phyloP scores from a whole-genome alignment of 345 rosid genomes.

The Syzygium jambos region DNA sequence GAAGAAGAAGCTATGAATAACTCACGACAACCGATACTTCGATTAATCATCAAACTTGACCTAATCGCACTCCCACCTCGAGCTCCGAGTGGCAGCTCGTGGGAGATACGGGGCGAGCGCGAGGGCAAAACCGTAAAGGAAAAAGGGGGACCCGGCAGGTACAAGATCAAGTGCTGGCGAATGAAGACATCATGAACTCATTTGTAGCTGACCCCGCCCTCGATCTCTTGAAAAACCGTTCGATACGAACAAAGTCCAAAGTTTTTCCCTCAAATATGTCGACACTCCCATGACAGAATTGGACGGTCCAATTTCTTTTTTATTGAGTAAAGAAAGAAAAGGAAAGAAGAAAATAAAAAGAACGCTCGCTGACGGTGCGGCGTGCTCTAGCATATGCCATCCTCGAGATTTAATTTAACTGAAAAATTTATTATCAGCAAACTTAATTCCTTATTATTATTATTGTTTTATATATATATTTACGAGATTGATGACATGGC shows the following conservation, averaged over 20 bases:
- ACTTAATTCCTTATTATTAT: background rate
- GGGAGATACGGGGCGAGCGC: background rate
- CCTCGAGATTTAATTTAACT: background rate
- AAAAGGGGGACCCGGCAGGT: background rate
- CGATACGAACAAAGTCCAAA: background rate
- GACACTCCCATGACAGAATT: background rate
- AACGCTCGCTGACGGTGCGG: background rate
- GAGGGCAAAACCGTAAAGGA: background rate
- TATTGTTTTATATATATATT: background rate
- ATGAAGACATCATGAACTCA: slow-evolving; percentile 9
- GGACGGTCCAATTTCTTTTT: background rate
- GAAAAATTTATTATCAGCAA: background rate
- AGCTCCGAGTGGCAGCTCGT: background rate
- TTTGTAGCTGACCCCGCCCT: background rate
- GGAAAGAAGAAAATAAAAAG: background rate
- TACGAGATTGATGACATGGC: background rate
- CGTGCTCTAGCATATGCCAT: background rate
- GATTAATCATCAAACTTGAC: background rate
- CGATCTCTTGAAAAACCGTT: background rate
- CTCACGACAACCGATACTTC: background rate
- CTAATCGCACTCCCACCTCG: too few relatives aligned
- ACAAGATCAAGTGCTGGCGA: background rate
- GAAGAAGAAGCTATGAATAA: background rate
- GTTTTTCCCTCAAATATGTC: background rate
- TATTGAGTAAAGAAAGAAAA: too few relatives aligned